Conservation (phyloP, 306 rosid species). For the Acacia crassicarpa region DNA sequence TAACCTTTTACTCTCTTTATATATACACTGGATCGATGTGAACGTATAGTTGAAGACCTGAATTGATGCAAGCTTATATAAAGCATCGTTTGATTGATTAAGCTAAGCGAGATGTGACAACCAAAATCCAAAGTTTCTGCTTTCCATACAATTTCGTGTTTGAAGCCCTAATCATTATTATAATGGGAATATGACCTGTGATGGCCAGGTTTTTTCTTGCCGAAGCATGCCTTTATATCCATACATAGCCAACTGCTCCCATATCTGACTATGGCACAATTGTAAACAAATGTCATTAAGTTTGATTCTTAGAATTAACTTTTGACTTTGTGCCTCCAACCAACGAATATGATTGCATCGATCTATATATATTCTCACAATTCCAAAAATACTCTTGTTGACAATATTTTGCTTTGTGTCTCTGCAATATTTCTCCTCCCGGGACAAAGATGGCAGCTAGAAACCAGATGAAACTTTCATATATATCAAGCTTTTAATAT, state of each 20-base stretch:
- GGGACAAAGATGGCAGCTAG: neutral
- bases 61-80: neutral
- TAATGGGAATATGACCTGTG: neutral
- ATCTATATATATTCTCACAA: neutral
- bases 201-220: neutral
- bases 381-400: neutral
- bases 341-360: neutral
- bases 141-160: neutral
- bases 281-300: neutral
- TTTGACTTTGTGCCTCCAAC: slow-evolving; percentile 10
- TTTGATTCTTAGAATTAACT: slow-evolving; percentile 13
- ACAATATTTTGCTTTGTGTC: neutral
- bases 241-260: slow-evolving; percentile 17
- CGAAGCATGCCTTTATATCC: neutral
- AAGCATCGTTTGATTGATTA: neutral
- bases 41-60: neutral
- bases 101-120: neutral
- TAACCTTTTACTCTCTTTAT: neutral
- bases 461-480: neutral
- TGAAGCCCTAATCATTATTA: neutral
- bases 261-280: neutral
- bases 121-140: slow-evolving; percentile 6
- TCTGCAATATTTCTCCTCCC: neutral
- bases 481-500: neutral
- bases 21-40: neutral